These are phyloP conservation scores for Xanthoparmelia taractica DNA, from an alignment of 495 filamentous ascomycete species.

Conservation along the genomic window DNA sequence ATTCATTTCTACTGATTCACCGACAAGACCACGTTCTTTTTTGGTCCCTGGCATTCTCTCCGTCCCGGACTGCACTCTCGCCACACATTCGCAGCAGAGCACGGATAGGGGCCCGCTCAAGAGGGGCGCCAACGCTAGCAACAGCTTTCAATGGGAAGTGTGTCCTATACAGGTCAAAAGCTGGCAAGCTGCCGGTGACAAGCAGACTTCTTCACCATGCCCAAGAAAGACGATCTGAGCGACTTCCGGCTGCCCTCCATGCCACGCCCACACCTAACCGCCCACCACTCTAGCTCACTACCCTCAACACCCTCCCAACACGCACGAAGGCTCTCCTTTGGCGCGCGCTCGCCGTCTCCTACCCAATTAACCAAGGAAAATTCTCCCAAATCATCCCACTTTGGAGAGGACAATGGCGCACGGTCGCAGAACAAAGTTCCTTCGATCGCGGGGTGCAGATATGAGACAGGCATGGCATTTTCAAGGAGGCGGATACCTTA, in stretches of 20 bases:
- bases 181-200: constrained; percentile 26
- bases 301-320: constrained; percentile 92
- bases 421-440: constrained; percentile 20
- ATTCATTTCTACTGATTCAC: not conserved
- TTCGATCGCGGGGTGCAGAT: constrained; percentile 59
- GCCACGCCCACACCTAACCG: constrained; percentile 39
- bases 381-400: constrained; percentile 84
- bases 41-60: not conserved
- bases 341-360: constrained; percentile 82
- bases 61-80: not conserved
- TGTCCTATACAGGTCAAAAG: constrained; percentile 1
- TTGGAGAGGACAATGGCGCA: constrained; percentile 50
- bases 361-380: constrained; percentile 58
- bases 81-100: not conserved
- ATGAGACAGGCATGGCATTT: constrained; percentile 67
- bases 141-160: constrained; percentile 17
- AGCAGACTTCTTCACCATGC: constrained; percentile 16
- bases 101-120: constrained; percentile 10
- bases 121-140: constrained; percentile 14
- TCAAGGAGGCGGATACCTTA: constrained; percentile 85
- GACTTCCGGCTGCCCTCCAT: constrained; percentile 18
- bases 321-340: constrained; percentile 72
- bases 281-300: constrained; percentile 79
- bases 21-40: not conserved
- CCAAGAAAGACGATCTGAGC: constrained; percentile 20